Evolutionary conservation across 2,329 filamentous ascomycete genomes (phyloP), one percentile per base, ranked within the genome.

Genomic region (Ceratocystis harringtonii): DNA sequence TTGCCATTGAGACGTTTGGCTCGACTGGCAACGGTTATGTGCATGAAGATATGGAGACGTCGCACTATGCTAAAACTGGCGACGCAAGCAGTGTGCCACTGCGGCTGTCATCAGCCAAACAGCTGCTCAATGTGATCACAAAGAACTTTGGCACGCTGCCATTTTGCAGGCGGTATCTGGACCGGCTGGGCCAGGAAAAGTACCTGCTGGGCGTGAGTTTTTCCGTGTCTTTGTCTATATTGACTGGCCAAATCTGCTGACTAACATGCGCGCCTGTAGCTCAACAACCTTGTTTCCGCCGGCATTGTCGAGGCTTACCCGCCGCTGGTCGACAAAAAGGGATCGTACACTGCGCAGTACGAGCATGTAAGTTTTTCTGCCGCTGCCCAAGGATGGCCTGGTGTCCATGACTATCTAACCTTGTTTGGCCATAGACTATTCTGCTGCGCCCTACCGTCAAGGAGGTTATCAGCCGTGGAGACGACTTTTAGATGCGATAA

Each of bases 71-170:
- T 45, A 83, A 86, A 72, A 78, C 81, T 66, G 75, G 78, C 36
- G 86, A 92, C 74, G 84, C 87, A 5, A 81, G 85, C 63, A 85
- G 70, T 65, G 68, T 71, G 25, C 67, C 72, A 65, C 77, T 92
- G 65, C 82, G 87, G 64, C 77, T 92, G 61, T 82, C 84, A 8
- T 92, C 88, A 52, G 90, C 90, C 52, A 90, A 89, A 76, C 86
- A 84, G 61, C 78, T 95, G 63, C 78, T 94, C 69, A 91, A 83
- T 71, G 85, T 89, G 30, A 95, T 95, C 75, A 90, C 87, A 75
- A 92, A 92, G 79, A 94, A 94, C 75, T 95, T 95, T 72, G 88
- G 89, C 68, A 94, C 89, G 0, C 76, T 95, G 69, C 89, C 89
- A 1, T 95, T 89, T 75, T 94, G 88, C 75, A 81, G 90, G 69